These are phyloP conservation scores for Pachyrhizus erosus DNA, from an alignment of 306 rosid genomes.

Conservation along the genomic window DNA sequence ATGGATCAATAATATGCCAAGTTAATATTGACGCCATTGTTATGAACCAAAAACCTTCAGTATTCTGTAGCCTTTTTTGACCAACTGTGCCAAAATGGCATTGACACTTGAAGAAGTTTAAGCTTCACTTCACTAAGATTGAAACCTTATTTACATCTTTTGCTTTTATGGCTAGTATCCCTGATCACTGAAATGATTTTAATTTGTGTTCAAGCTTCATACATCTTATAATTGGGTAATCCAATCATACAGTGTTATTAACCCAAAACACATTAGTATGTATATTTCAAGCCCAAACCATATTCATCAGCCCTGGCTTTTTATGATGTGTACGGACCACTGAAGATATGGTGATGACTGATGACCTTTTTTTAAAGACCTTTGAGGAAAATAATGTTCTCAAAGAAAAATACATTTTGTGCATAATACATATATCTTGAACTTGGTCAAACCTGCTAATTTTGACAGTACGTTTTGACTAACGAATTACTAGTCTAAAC, in stretches of 20 bases:
- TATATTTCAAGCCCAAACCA: background rate
- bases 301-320: background rate
- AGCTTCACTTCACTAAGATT: background rate
- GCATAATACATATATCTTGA: conserved; percentile 13
- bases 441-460: background rate
- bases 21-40: background rate
- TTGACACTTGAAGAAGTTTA: background rate
- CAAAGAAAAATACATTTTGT: conserved; percentile 25
- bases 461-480: background rate
- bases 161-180: background rate
- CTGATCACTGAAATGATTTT: background rate
- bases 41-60: conserved; percentile 1
- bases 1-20: background rate
- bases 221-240: conserved; percentile 12
- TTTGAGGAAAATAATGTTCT: conserved; percentile 7
- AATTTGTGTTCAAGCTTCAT: background rate
- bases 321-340: background rate
- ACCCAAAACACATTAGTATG: conserved; percentile 7
- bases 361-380: background rate
- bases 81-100: background rate
- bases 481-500: conserved; percentile 17
- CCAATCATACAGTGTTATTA: background rate
- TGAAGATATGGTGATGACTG: background rate
- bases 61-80: background rate
- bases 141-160: background rate